Evolutionary conservation across 257 asterid species (phyloP).

Genomic region (Forsythia viridissima): DNA sequence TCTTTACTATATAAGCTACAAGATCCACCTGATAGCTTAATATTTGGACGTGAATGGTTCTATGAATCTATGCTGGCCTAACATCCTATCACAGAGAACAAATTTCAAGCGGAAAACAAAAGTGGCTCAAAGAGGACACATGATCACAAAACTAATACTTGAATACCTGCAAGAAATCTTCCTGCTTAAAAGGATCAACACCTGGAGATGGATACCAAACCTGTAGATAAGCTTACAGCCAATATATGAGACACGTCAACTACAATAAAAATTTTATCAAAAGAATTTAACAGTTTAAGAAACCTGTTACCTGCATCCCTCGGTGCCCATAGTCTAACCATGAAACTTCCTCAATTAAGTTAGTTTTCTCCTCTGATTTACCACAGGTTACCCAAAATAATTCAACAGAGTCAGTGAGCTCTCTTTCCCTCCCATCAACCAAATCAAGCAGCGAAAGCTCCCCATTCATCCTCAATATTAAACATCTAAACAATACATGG

Average conservation of each 20-base stretch:
- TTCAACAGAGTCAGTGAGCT: conserved; percentile 94
- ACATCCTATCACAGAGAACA: conserved; percentile 9
- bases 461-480: conserved; percentile 89
- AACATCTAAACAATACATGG: conserved; percentile 58
- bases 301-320: conserved; percentile 94
- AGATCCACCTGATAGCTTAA: conserved; percentile 19
- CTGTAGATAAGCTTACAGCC: conserved; percentile 63
- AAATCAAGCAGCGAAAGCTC: conserved; percentile 98
- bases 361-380: conserved; percentile 87
- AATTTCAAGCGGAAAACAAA: conserved; percentile 8
- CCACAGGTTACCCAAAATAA: conserved; percentile 99
- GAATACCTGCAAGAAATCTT: conserved; percentile 94
- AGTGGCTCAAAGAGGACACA: conserved; percentile 16
- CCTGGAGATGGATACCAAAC: conserved; percentile 99
- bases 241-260: conserved; percentile 42
- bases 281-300: conserved; percentile 16
- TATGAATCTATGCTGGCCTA: neutral
- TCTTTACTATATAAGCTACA: neutral
- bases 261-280: conserved; percentile 5
- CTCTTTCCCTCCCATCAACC: conserved; percentile 98
- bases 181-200: conserved; percentile 91
- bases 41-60: conserved; percentile 19
- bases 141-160: conserved; percentile 11
- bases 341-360: conserved; percentile 96
- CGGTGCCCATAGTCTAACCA: conserved; percentile 99